phyloP scores from a whole-genome alignment of 2,329 filamentous ascomycete species.

The Plectosphaerella plurivora region DNA sequence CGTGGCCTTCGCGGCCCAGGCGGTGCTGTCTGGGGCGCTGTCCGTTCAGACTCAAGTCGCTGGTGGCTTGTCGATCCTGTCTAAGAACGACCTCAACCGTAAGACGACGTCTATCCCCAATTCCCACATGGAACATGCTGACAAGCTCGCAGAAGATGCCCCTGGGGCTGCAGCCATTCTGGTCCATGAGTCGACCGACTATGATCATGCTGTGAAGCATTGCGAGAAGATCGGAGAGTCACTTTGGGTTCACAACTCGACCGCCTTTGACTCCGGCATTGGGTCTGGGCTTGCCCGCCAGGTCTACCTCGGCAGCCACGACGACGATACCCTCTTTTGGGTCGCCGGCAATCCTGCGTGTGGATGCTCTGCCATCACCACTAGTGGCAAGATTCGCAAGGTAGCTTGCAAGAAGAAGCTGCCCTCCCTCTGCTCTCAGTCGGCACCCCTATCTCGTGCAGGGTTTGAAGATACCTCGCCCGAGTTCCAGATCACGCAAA shows the following conservation, averaged over 20 bases:
- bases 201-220: background rate
- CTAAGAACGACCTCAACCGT: background rate
- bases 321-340: background rate
- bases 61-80: background rate
- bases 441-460: background rate
- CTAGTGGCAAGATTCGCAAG: background rate
- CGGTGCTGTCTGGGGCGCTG: background rate
- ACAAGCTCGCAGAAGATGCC: background rate
- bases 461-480: background rate
- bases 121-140: too few species aligned
- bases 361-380: background rate
- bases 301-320: background rate
- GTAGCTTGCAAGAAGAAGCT: background rate
- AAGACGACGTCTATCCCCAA: background rate
- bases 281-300: background rate
- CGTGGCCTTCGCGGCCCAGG: background rate
- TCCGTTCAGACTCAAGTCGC: background rate
- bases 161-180: background rate
- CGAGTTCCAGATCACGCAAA: background rate
- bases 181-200: background rate
- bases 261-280: background rate
- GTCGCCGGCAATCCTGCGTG: background rate
- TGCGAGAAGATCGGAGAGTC: background rate
- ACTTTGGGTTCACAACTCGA: background rate
- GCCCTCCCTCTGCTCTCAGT: background rate